Conservation (phyloP, 176 grass and related monocot species). For the Carex pumila region DNA sequence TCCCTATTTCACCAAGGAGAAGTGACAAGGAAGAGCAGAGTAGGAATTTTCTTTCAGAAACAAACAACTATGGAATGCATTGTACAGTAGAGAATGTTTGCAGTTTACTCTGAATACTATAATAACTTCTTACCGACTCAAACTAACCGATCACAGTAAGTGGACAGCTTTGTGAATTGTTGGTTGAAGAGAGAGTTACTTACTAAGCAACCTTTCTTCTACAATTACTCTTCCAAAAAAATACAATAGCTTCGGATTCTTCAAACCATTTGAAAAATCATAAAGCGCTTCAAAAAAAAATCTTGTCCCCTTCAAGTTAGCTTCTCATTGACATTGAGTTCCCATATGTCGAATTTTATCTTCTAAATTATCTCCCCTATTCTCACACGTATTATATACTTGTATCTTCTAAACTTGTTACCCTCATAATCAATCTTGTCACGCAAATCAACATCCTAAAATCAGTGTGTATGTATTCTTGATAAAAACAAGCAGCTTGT, state of each 20-base stretch:
- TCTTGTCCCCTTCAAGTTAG: slow-evolving; percentile 42
- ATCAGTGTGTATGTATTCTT: background rate
- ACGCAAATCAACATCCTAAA: slow-evolving; percentile 8
- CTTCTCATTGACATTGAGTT: slow-evolving; percentile 63
- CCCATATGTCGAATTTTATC: background rate
- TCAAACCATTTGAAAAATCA: slow-evolving; percentile 42
- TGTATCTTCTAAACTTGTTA: slow-evolving; percentile 16
- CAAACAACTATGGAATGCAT: background rate
- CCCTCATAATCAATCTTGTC: slow-evolving; percentile 14
- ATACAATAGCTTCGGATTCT: slow-evolving; percentile 55
- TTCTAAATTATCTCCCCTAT: background rate
- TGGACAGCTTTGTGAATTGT: background rate
- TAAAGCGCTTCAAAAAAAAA: slow-evolving; percentile 56
- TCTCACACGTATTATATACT: background rate
- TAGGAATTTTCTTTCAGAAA: background rate
- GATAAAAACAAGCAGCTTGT: slow-evolving; percentile 15
- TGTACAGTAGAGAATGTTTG: background rate
- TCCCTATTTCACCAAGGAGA: background rate
- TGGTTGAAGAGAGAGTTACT: background rate
- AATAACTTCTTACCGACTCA: background rate
- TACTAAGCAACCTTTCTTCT: slow-evolving; percentile 31
- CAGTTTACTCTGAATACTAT: background rate
- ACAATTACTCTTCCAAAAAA: slow-evolving; percentile 50
- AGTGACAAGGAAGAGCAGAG: background rate
- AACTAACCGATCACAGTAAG: background rate